Conservation (phyloP, 768 basidiomycete species). For the Rhizopogon vulgaris region DNA sequence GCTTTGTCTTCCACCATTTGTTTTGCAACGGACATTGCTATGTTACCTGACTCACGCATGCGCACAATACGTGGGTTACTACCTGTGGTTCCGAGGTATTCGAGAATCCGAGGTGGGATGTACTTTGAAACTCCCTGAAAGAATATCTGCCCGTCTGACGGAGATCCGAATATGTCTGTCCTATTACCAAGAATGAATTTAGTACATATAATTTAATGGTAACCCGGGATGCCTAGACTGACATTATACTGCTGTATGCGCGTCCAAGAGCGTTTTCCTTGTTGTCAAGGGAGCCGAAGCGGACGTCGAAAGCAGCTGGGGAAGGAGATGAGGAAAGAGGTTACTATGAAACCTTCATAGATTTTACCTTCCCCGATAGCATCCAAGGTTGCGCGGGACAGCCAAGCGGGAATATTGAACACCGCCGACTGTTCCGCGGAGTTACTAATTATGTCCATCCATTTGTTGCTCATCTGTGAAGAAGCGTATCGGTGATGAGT, state of each 20-base stretch:
- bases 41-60: constrained; percentile 7
- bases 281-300: constrained; percentile 34
- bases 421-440: constrained; percentile 6
- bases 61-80: constrained; percentile 15
- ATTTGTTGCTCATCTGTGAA: constrained; percentile 15
- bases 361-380: constrained; percentile 41
- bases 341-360: neutral
- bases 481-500: neutral
- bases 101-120: constrained; percentile 26
- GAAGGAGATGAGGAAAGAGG: neutral
- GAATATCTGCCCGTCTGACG: constrained; percentile 18
- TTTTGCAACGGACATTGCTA: constrained; percentile 8
- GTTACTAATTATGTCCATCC: constrained; percentile 14
- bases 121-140: constrained; percentile 24
- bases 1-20: constrained; percentile 12
- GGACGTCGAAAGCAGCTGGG: constrained; percentile 44
- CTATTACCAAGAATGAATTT: neutral
- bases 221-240: neutral
- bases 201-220: neutral
- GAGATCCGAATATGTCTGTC: constrained; percentile 2
- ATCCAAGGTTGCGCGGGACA: constrained; percentile 42
- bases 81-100: constrained; percentile 27
- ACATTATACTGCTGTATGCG: neutral
- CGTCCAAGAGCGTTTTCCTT: neutral
- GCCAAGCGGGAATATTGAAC: constrained; percentile 21